Base-by-base conservation (phyloP, 78 protist species). In the Chrysochromulina tobinii region DNA sequence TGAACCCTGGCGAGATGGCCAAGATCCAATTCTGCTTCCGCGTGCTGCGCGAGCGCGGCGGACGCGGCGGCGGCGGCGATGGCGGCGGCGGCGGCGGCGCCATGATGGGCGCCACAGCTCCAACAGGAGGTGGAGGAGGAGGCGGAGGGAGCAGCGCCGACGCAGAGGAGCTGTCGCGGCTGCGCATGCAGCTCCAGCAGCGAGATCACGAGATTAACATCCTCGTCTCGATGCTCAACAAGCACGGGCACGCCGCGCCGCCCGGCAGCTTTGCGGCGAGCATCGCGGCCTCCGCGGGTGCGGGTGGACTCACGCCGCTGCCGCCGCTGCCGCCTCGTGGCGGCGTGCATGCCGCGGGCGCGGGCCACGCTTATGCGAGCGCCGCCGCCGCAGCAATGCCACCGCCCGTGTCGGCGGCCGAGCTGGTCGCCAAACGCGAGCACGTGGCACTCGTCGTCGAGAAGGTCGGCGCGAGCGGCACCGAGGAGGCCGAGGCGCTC, bases 161-260 rank as follows among this genome's bases (percentile, higher is more conserved):
- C 55, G 7, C 53, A 11, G 86, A 67, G n/a, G 73, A 89, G 86
- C 58, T 79, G 61, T 0, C 9, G 14, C 17, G 61, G 50, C 87
- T 94, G 57, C 0, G 27, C 67, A 38, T 23, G 14, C 87, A 61
- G 72, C 84, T 94, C 9, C 48, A 90, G 81, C 91, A 90, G 53
- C 89, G 92, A 2, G 95, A 94, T 67, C 86, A 73, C 77, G 95
- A 94, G 61, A 66, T 91, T 67, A 48, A 7, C 18, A 79, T 94
- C 57, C 87, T 94, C 1, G 79, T 94, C 15, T 17, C 50, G 25
- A 87, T 94, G 89, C 25, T 91, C 27, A 64, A 89, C 17, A 88
- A 91, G 83, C 8, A 4, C 0, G 89, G 55, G 12, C 6, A 0
- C 85, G 59, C 18, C 48, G 73, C 14, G 54, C 57, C 17, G 50